A percentile compares a stretch with the other conserved stretches of the same genome.
These are phyloP conservation scores for Crithidia brevicula DNA, from an alignment of 208 protist genomes.

Conservation along the genomic window DNA sequence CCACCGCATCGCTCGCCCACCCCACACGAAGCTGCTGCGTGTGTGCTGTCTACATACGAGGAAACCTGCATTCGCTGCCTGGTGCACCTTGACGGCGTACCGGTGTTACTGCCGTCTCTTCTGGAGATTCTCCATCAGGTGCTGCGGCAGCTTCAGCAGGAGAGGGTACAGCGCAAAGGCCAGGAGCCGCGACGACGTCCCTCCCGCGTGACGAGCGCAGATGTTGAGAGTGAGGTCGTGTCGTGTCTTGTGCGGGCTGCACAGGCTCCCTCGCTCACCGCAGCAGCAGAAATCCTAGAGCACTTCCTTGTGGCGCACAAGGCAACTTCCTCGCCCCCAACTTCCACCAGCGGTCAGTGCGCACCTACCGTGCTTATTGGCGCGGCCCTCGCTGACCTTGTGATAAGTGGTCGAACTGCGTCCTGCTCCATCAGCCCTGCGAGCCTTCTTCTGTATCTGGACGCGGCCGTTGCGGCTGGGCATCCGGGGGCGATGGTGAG, in stretches of 20 bases:
- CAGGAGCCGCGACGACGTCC: slow-evolving; percentile 26
- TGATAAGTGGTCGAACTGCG: slow-evolving; percentile 7
- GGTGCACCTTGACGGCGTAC: slow-evolving; percentile 1
- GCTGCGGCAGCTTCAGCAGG: slow-evolving; percentile 25
- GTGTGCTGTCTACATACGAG: not conserved
- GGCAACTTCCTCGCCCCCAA: not conserved
- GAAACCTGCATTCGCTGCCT: slow-evolving; percentile 20
- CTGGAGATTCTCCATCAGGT: slow-evolving; percentile 18
- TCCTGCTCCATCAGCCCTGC: not conserved
- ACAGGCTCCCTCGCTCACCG: slow-evolving; percentile 11
- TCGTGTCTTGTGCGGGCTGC: slow-evolving; percentile 19
- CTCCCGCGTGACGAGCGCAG: slow-evolving; percentile 1
- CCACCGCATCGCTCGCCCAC: not conserved
- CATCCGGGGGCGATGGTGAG: slow-evolving; percentile 77
- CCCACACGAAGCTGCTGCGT: not conserved
- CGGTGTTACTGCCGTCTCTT: slow-evolving; percentile 8
- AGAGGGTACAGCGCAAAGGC: slow-evolving; percentile 22
- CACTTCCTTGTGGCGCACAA: slow-evolving; percentile 11
- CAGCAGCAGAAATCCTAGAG: slow-evolving; percentile 12
- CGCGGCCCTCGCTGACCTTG: slow-evolving; percentile 48
- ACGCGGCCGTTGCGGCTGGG: slow-evolving; percentile 42
- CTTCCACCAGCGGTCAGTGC: no score
- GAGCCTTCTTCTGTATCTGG: slow-evolving; percentile 38
- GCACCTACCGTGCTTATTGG: slow-evolving; percentile 37
- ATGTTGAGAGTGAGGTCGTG: slow-evolving; percentile 12